These are phyloP conservation scores for Agastache rugosa DNA, from an alignment of 257 asterid genomes.

Conservation along the genomic window DNA sequence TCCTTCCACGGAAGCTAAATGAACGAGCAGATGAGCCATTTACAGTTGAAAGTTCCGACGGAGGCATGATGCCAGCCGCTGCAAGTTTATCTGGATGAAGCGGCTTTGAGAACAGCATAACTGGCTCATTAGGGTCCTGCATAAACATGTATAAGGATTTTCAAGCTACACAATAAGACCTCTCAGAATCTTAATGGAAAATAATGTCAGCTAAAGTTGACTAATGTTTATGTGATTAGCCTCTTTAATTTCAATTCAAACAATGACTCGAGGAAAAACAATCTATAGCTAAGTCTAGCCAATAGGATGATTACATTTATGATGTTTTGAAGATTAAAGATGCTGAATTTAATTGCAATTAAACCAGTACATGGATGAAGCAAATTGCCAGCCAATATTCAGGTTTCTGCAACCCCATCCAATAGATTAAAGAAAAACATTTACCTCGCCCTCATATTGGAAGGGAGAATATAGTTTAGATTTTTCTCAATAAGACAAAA, in stretches of 20 bases:
- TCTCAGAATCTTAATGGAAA: not conserved
- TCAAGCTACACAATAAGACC: not conserved
- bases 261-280: not conserved
- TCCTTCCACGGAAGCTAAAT: constrained; percentile 66
- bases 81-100: constrained; percentile 84
- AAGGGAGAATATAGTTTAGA: not conserved
- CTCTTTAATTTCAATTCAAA: not conserved
- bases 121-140: constrained; percentile 88
- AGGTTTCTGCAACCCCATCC: not conserved
- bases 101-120: constrained; percentile 79
- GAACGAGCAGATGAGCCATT: constrained; percentile 51
- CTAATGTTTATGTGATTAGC: not conserved
- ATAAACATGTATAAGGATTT: constrained; percentile 27
- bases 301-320: not conserved
- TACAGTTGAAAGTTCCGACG: constrained; percentile 60
- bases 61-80: constrained; percentile 84
- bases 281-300: not conserved
- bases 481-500: not conserved
- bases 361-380: not conserved
- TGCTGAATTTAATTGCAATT: not conserved
- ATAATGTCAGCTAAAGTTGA: not conserved
- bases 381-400: not conserved
- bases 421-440: constrained; percentile 2
- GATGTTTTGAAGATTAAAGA: not conserved
- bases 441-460: not conserved